Evolutionary conservation across 768 basidiomycete species (phyloP), one percentile per base, ranked within the genome.

Genomic region (Auricularia sp.): DNA sequence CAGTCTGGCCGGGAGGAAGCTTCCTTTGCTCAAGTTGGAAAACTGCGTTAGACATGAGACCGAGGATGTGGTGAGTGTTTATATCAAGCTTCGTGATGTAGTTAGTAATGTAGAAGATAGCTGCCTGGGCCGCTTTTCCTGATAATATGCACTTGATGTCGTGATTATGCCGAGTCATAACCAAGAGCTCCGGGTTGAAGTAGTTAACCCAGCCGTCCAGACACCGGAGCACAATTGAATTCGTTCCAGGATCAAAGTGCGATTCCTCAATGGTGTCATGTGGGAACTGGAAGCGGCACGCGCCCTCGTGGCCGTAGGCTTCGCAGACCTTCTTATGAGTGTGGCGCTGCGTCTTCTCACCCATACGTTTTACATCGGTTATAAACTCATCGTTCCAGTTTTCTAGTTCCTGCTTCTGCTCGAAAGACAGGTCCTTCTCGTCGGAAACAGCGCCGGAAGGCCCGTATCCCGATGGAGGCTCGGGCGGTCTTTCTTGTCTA

Each of bases 101-200:
- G 44, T 77, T 69, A 0, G 73, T 72, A 16, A 77, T 75, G 62
- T 76, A 77, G 62, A 74, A 76, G 70, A 77, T 75, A 0, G 75
- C 74, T 18, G 75, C 75, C 61, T 74, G 77, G 1, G 73, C 76
- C 47, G 68, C 68, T 62, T 71, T 70, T 0, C 76, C 75, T 16
- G 74, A 76, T 16, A 75, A 64, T 7, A 77, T 75, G 45, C 74
- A 76, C 37, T 76, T 74, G 1, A 76, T 63, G 29, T 77, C 71
- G 67, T 78, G 74, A 63, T 76, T 77, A 59, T 77, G 77, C 0
- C 72, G 14, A 33, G 72, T 73, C 65, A 71, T 75, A 0, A 77
- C 71, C 3, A 77, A 69, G 3, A 78, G 69, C 34, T 73, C 70
- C 0, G 70, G 75, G 65, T 77, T 77, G 56, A 69, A 71, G 59